Evolutionary conservation across 257 asterid species (phyloP), one percentile per base, ranked within the genome.

Genomic region (Petunia axillaris): DNA sequence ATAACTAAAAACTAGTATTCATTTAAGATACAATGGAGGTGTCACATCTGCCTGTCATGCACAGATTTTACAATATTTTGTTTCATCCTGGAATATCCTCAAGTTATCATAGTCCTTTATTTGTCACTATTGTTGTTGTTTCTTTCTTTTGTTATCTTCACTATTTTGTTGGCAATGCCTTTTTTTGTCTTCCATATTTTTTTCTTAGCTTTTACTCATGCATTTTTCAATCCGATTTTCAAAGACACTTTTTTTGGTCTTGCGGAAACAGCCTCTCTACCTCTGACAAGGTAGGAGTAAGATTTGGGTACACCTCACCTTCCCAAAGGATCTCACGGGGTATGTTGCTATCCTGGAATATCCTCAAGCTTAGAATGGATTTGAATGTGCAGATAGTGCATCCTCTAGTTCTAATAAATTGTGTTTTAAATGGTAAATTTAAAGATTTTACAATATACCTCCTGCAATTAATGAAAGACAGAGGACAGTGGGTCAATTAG

Each of bases 401-500:
- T 1, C 7, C 1, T 71, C 10, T 48, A 35, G 13, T 71, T 25
- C 43, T 48, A 48, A 35, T 50, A 1, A 25, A 71, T 71, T 71
- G 1, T 46, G 10, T 46, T 54, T 35, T 70, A 68, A 60, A 46
- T 25, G 10, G 60, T 70, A 25, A 71, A 71, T 10, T 48, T 10
- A 15, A 46, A 10, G 25, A 11, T 48, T 46, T n/a, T 15, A 46
- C 59, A 46, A 46, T 16, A 35, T 66, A 66, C 48, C n/a, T 14
- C 1, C 1, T 40, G 54, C 75, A 41, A 66, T 66, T 66, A 66
- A 15, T 66, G 54, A 37, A 41, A 40, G 75, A 66, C 41, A 40
- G 75, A 66, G 75, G 53, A 15, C n/a, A 48, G 77, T 11, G 77
- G 11, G 60, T 71, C 44, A 25, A 71, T 48, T 71, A 25, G 77